Evolutionary conservation across 225 moss, liverwort and hornwort species (phyloP).

Genomic region (Physcomitrellopsis africana): DNA sequence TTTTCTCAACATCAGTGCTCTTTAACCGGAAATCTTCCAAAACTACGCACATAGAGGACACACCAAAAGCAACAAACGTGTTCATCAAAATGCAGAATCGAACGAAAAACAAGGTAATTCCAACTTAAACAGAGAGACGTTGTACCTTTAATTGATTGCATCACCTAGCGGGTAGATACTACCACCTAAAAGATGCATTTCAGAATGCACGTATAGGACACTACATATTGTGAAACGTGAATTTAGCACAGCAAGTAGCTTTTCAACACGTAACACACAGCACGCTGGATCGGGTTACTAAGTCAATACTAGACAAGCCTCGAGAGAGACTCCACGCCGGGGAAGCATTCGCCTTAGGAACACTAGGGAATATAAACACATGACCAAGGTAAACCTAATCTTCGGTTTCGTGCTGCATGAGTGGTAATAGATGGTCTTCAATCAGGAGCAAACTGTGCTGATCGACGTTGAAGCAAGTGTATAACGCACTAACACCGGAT

Average conservation of each 20-base stretch:
- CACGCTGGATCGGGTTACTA: too few relatives aligned
- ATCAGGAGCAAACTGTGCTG: not conserved
- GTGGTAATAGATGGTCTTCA: not conserved
- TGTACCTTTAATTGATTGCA: not conserved
- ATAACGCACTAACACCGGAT: not conserved
- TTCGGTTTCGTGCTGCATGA: not conserved
- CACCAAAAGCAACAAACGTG: slow-evolving; percentile 43
- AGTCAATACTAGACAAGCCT: not conserved
- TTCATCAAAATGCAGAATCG: slow-evolving; percentile 19
- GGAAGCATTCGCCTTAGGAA: not conserved
- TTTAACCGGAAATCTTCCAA: slow-evolving; percentile 50
- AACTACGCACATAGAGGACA: slow-evolving; percentile 57
- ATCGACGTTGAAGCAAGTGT: not conserved
- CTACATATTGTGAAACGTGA: not conserved
- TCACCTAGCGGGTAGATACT: not conserved
- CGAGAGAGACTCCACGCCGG: not conserved
- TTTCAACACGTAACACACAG: not conserved
- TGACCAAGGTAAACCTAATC: not conserved
- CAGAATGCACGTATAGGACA: not conserved
- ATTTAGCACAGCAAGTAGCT: not conserved
- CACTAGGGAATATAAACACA: not conserved
- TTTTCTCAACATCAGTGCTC: slow-evolving; percentile 52
- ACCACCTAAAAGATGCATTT: slow-evolving; percentile 6
- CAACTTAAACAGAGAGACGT: slow-evolving; percentile 14
- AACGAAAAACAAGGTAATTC: not conserved